Conservation (phyloP, 148 eudicot species). For the Tetragonia tetragonoides region DNA sequence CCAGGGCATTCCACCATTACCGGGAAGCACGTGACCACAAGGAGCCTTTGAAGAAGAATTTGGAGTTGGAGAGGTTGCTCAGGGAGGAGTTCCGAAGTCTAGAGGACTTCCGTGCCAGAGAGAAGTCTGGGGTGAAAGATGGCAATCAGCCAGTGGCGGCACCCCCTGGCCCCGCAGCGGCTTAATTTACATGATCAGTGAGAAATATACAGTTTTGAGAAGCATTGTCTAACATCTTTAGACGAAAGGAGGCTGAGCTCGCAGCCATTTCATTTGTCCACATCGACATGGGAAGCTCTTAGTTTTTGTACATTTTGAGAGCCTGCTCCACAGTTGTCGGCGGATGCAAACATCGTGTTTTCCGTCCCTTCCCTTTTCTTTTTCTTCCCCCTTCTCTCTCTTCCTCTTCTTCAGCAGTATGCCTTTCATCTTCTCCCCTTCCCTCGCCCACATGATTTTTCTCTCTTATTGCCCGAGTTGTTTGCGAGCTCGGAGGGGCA, state of each 20-base stretch:
- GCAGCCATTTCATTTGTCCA: conserved; percentile 4
- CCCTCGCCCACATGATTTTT: conserved; percentile 8
- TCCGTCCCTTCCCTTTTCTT: neutral
- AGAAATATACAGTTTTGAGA: conserved; percentile 19
- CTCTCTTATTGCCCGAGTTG: conserved; percentile 4
- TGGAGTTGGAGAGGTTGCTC: conserved; percentile 62
- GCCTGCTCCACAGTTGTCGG: conserved; percentile 10
- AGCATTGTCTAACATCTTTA: conserved; percentile 21
- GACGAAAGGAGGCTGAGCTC: conserved; percentile 23
- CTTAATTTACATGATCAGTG: neutral
- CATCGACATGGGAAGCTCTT: neutral
- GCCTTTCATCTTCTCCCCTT: neutral
- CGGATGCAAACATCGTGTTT: conserved; percentile 10
- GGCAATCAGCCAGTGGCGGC: too few species aligned
- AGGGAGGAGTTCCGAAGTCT: conserved; percentile 56
- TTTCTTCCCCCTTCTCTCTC: neutral
- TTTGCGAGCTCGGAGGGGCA: conserved; percentile 27
- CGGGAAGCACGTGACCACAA: conserved; percentile 42
- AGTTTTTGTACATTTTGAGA: conserved; percentile 24
- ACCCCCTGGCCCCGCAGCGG: conserved; percentile 9
- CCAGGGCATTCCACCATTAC: conserved; percentile 91
- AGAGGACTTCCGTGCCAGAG: conserved; percentile 68
- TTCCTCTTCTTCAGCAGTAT: too few species aligned
- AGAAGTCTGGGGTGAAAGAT: conserved; percentile 31
- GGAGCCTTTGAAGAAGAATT: conserved; percentile 54